Evolutionary conservation across 2,329 filamentous ascomycete species (phyloP).

Genomic region (Fusarium lyarnte): DNA sequence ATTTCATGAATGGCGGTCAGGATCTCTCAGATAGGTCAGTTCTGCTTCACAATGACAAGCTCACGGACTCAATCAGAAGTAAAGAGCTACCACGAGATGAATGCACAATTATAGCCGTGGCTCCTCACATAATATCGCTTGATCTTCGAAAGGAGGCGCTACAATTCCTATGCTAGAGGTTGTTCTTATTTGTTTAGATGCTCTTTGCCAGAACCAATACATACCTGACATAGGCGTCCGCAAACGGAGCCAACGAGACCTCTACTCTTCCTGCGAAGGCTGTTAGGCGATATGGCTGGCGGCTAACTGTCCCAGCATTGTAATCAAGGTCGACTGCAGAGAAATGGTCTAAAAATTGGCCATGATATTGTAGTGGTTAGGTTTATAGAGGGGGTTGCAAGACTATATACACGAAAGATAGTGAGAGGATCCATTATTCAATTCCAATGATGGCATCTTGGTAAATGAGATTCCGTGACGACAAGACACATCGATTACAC

Average conservation of each 20-base stretch:
- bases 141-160: not conserved
- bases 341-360: not conserved
- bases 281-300: rapidly evolving
- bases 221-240: rapidly evolving
- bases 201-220: rapidly evolving
- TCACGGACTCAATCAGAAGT: not conserved
- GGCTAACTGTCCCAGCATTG: not conserved
- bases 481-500: not conserved
- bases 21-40: not conserved
- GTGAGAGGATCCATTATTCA: too few relatives aligned
- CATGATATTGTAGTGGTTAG: too few relatives aligned
- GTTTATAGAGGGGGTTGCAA: not conserved
- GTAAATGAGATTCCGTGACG: too few relatives aligned
- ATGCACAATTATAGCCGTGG: rapidly evolving
- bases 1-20: not conserved
- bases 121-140: not conserved
- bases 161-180: not conserved
- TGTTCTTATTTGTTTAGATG: not conserved
- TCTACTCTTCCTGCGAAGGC: rapidly evolving
- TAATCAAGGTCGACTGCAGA: not conserved
- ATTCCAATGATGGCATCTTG: not conserved
- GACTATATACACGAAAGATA: not conserved
- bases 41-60: not conserved
- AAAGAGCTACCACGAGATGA: not conserved
- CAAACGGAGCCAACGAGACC: rapidly evolving